phyloP scores from a whole-genome alignment of 106 monocot genomes.

The Dioscorea dumetorum region DNA sequence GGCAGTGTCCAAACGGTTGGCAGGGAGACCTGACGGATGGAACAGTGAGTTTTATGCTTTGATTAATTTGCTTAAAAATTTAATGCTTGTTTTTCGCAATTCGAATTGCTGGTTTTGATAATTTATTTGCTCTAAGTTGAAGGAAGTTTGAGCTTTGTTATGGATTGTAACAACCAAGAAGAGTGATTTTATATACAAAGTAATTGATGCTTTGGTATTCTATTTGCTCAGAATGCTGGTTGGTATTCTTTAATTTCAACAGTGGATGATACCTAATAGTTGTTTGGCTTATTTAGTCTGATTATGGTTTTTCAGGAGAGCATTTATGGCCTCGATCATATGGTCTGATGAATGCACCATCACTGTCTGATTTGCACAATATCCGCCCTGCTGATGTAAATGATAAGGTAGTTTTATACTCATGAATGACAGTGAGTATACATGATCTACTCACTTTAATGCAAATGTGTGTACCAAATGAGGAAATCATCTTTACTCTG shows the following conservation, averaged over 20 bases:
- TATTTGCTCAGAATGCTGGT: background rate
- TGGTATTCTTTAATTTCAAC: background rate
- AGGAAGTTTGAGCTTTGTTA: too few relatives aligned
- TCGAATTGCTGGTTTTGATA: background rate
- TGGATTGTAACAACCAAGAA: background rate
- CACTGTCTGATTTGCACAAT: conserved; percentile 79
- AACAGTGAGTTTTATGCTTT: conserved; percentile 53
- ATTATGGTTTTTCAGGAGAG: conserved; percentile 51
- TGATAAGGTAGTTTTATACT: conserved; percentile 25
- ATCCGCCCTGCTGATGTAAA: conserved; percentile 79
- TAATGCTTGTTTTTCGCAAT: background rate
- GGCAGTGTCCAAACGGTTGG: conserved; percentile 54
- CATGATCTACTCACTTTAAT: too few relatives aligned
- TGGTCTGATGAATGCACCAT: conserved; percentile 48
- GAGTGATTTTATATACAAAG: background rate
- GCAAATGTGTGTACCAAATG: too few relatives aligned
- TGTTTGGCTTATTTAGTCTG: background rate
- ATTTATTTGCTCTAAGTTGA: background rate
- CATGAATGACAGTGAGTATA: too few relatives aligned
- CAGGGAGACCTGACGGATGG: conserved; percentile 80
- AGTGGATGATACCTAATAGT: background rate
- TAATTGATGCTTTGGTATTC: background rate
- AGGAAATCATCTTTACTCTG: too few relatives aligned
- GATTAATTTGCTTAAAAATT: background rate
- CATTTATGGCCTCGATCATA: conserved; percentile 90